Evolutionary conservation across 805 yeast genomes (phyloP).

Genomic region (Candida nemodendra): DNA sequence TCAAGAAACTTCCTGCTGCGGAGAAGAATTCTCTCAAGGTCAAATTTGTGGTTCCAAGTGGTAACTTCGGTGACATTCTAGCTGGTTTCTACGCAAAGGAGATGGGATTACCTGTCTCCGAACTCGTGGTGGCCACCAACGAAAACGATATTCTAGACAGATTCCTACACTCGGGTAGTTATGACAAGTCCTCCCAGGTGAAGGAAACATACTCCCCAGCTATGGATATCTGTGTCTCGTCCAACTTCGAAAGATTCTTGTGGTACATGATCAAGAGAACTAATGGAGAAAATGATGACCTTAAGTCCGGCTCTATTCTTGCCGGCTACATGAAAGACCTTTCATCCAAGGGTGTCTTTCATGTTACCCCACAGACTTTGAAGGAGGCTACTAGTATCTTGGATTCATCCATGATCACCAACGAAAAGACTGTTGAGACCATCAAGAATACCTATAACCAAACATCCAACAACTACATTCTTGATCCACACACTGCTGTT

Average conservation of each 20-base stretch:
- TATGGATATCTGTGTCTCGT: constrained; percentile 94
- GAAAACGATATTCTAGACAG: constrained; percentile 94
- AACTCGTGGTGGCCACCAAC: constrained; percentile 90
- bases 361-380: constrained; percentile 63
- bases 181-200: constrained; percentile 71
- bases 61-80: constrained; percentile 96
- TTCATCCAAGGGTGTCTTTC: constrained; percentile 72
- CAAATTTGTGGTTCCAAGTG: constrained; percentile 93
- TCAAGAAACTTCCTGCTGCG: constrained; percentile 35
- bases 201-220: constrained; percentile 95
- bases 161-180: constrained; percentile 82
- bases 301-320: constrained; percentile 72
- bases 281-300: constrained; percentile 53
- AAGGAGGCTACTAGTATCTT: constrained; percentile 67
- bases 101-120: constrained; percentile 92
- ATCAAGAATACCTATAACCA: constrained; percentile 65
- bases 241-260: constrained; percentile 92
- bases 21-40: constrained; percentile 44
- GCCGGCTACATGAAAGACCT: constrained; percentile 76
- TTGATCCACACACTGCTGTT: constrained; percentile 97
- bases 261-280: constrained; percentile 90
- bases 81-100: constrained; percentile 94
- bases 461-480: constrained; percentile 66
- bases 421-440: constrained; percentile 74
- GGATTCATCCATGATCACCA: constrained; percentile 76